Evolutionary conservation across 2,329 filamentous ascomycete species (phyloP).

Genomic region (Helminthosporium solani): DNA sequence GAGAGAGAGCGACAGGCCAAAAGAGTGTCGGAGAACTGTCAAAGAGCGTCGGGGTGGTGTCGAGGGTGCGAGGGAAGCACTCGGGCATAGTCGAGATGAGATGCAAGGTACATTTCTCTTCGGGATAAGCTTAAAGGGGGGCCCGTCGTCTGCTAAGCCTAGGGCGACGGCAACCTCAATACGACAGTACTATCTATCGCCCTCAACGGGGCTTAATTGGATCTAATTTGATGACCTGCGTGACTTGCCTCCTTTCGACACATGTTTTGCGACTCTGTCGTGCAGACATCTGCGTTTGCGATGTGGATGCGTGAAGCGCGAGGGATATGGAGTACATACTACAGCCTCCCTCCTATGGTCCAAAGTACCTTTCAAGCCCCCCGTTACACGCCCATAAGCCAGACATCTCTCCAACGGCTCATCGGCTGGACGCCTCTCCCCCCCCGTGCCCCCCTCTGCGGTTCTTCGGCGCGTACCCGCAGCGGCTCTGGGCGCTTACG

Average conservation of each 20-base stretch:
- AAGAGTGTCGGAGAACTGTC: conserved; percentile 22
- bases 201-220: conserved; percentile 34
- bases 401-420: conserved; percentile 16
- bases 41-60: neutral
- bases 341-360: too few species aligned
- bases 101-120: conserved; percentile 31
- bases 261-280: conserved; percentile 23
- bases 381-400: conserved; percentile 9
- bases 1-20: conserved; percentile 25
- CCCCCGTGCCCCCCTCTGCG: conserved; percentile 18
- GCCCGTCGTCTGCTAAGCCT: conserved; percentile 26
- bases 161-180: conserved; percentile 26
- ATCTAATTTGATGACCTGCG: conserved; percentile 37
- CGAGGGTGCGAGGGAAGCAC: neutral
- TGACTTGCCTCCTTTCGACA: conserved; percentile 33
- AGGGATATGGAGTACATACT: conserved; percentile 3
- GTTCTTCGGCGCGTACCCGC: conserved; percentile 22
- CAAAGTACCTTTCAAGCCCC: conserved; percentile 8
- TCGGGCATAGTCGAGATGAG: conserved; percentile 15
- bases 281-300: conserved; percentile 15
- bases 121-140: conserved; percentile 25
- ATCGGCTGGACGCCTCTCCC: conserved; percentile 13
- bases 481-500: conserved; percentile 29
- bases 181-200: too few species aligned
- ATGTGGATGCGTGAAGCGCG: conserved; percentile 5